Percentiles rank a stretch among this genome's conserved stretches.
phyloP scores from a whole-genome alignment of 139 green algal species.

The Yamagishiella unicocca region DNA sequence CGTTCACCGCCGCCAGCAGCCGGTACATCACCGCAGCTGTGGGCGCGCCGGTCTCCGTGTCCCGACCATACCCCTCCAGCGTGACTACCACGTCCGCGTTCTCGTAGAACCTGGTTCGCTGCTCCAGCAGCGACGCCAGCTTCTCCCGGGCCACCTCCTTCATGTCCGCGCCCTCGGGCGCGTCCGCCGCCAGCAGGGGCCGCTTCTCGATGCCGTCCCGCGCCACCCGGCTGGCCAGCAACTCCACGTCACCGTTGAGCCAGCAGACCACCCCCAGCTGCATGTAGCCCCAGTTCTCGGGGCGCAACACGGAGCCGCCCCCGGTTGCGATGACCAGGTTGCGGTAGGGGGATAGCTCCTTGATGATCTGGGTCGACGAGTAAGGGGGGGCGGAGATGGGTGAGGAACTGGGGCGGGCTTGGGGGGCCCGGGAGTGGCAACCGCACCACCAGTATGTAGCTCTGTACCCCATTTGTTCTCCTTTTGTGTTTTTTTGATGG shows the following conservation, averaged over 20 bases:
- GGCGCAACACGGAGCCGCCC: conserved; percentile 79
- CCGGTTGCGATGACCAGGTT: conserved; percentile 88
- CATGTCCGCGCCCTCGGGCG: not conserved
- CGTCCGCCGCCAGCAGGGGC: conserved; percentile 73
- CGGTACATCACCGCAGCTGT: conserved; percentile 57
- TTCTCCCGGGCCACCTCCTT: conserved; percentile 43
- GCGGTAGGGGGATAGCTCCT: conserved; percentile 85
- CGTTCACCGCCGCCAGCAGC: conserved; percentile 54
- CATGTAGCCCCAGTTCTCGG: conserved; percentile 93
- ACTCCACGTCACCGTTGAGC: conserved; percentile 78
- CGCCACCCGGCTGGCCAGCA: conserved; percentile 80
- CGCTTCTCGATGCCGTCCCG: conserved; percentile 76
- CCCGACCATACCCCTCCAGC: conserved; percentile 66
- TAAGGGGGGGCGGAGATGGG: not conserved
- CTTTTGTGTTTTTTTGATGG: no score
- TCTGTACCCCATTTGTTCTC: no score
- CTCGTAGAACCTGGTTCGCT: conserved; percentile 76
- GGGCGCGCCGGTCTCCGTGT: conserved; percentile 62
- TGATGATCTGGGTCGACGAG: conserved; percentile 57
- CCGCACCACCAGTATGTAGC: no score
- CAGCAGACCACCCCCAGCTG: conserved; percentile 86
- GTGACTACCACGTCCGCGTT: conserved; percentile 78
- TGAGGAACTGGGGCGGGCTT: not conserved
- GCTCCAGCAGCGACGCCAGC: conserved; percentile 68
- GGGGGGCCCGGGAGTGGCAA: no score